phyloP scores from a whole-genome alignment of 2,329 filamentous ascomycete species.

The Botryotinia narcissicola region DNA sequence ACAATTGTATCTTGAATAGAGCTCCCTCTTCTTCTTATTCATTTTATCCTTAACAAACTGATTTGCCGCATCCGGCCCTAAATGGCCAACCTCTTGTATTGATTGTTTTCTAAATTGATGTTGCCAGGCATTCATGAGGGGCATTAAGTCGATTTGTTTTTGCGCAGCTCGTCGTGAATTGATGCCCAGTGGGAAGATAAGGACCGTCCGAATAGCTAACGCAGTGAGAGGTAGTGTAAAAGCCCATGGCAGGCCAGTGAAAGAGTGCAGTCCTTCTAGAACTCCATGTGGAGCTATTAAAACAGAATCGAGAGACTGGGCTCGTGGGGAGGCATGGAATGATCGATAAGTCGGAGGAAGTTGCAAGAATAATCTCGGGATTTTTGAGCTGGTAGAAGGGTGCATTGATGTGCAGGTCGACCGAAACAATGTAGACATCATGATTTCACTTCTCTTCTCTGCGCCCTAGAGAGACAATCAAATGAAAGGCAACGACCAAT shows the following conservation, averaged over 20 bases:
- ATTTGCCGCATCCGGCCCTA: conserved; percentile 29
- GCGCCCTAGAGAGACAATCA: not conserved
- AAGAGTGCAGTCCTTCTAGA: conserved; percentile 50
- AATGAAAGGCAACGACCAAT: not conserved
- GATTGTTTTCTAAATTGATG: conserved; percentile 33
- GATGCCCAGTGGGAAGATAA: conserved; percentile 49
- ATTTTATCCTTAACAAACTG: conserved; percentile 28
- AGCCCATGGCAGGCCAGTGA: conserved; percentile 52
- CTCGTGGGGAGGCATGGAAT: conserved; percentile 50
- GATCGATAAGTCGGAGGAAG: conserved; percentile 39
- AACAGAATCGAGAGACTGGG: conserved; percentile 44
- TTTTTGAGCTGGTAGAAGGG: not conserved
- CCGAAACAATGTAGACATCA: conserved; percentile 18
- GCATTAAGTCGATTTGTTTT: conserved; percentile 45
- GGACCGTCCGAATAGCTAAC: conserved; percentile 46
- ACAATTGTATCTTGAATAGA: conserved; percentile 41
- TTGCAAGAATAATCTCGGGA: conserved; percentile 25
- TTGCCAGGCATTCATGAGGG: conserved; percentile 43
- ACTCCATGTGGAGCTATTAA: conserved; percentile 46
- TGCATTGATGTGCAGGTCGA: not conserved
- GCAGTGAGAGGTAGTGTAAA: conserved; percentile 54
- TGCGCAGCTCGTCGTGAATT: conserved; percentile 42
- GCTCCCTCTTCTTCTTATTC: conserved; percentile 30
- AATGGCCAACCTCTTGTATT: conserved; percentile 30
- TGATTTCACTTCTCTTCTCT: not conserved